Evolutionary conservation across 2,329 filamentous ascomycete genomes (phyloP).

Genomic region (Stemphylium vesicarium): DNA sequence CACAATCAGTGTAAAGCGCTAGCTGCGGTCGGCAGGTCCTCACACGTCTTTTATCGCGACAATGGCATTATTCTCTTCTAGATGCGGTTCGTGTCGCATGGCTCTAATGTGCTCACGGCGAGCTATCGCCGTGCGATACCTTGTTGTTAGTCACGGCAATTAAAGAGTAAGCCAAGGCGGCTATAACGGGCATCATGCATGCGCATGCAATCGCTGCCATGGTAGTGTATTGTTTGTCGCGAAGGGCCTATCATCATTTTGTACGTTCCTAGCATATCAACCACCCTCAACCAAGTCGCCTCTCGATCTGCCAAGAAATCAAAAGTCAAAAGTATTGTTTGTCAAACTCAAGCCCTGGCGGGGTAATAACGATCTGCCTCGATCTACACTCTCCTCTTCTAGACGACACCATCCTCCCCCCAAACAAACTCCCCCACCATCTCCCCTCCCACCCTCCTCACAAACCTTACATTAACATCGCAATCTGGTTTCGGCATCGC

Average conservation of each 20-base stretch:
- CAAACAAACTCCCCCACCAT: conserved; percentile 32
- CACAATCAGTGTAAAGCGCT: neutral
- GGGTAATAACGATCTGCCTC: too few species aligned
- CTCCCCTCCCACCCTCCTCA: conserved; percentile 3
- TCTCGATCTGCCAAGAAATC: too few species aligned
- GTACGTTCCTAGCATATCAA: too few species aligned
- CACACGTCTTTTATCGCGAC: conserved; percentile 1
- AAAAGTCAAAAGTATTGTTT: neutral
- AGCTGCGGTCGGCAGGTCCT: conserved; percentile 3
- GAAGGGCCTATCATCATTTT: too few species aligned
- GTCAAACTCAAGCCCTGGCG: too few species aligned
- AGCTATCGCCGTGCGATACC: neutral
- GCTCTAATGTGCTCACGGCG: neutral
- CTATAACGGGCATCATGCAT: neutral
- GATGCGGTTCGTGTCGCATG: neutral
- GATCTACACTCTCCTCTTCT: neutral
- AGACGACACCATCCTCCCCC: conserved; percentile 1
- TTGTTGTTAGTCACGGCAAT: neutral
- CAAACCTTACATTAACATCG: conserved; percentile 28
- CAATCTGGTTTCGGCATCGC: conserved; percentile 41
- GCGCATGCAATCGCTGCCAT: neutral
- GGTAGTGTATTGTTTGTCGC: neutral
- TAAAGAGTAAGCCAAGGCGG: neutral
- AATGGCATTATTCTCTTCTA: neutral
- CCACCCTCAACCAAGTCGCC: too few species aligned